Evolutionary conservation across 2,329 filamentous ascomycete species (phyloP), one percentile per base, ranked within the genome.

Genomic region (Ceratocystis albifundus): DNA sequence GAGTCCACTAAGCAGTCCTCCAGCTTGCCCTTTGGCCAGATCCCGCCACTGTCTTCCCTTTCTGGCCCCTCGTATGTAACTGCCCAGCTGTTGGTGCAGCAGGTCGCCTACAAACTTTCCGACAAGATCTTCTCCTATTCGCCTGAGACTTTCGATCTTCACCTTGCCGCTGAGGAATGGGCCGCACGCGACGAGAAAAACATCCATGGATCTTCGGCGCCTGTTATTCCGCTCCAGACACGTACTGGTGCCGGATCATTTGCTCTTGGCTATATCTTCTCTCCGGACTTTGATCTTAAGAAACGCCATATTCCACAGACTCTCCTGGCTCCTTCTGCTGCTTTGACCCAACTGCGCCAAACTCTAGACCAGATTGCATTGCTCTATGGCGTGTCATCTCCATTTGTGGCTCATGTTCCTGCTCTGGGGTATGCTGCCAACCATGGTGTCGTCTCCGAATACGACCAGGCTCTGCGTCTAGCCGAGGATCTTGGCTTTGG

Each of bases 51-150:
- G 68, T 75, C 80, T 44, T 79, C 82, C 71, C 89, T 97, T 75
- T 86, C 83, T 68, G 94, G 93, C 17, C 89, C 93, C 70, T 94
- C 89, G 66, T 99, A 99, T 77, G 83, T 93, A 69, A 97, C 93
- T 50, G 89, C 91, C 36, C 94, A 99, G 78, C 86, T 90, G 25
- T 84, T 99, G 66, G 88, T 97, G 70, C 94, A 99, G 79, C 94
- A 99, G 77, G 88, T 97, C 70, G 90, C 93, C 69, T 99, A 96
- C 78, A 84, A 89, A 70, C 82, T 99, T 69, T 97, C 93, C 66
- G 92, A 97, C 80, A 96, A 96, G 81, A 86, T 97, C 78, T 99
- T 96, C 79, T 89, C 92, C 66, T 97, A 96, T 80, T 97, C 93
- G 2, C 90, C 92, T 32, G 89, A 96, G 73, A 89, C 90, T 15